Conservation (phyloP, 768 basidiomycete species). For the Tulasnella sp. region DNA sequence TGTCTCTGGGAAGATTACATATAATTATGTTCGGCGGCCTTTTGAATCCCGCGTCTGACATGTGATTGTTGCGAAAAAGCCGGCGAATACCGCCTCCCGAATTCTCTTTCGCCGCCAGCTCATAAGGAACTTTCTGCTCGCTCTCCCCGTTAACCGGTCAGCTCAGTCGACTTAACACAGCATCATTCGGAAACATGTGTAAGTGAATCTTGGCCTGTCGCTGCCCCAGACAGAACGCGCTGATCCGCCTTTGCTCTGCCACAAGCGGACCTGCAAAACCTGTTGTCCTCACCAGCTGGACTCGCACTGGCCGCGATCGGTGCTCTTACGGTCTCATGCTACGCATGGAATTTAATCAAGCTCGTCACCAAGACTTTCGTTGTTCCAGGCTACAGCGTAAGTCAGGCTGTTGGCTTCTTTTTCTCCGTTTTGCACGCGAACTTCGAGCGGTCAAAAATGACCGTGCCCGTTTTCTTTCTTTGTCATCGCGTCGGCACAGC, state of each 20-base stretch:
- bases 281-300: not conserved
- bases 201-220: not conserved
- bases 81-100: not conserved
- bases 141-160: not conserved
- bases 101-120: not conserved
- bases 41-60: too few species aligned
- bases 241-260: not conserved
- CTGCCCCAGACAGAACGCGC: not conserved
- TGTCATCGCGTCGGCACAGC: conserved; percentile 40
- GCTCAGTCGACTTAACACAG: not conserved
- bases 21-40: too few species aligned
- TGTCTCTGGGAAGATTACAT: not conserved
- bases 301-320: conserved; percentile 42
- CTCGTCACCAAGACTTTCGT: conserved; percentile 72
- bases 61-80: not conserved
- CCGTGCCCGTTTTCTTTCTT: too few species aligned
- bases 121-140: not conserved
- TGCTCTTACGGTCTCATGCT: conserved; percentile 49
- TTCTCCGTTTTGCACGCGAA: not conserved
- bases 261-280: not conserved
- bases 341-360: conserved; percentile 55
- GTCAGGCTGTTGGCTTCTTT: conserved; percentile 31
- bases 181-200: not conserved
- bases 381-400: conserved; percentile 62
- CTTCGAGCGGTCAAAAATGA: too few species aligned